Conservation (phyloP, 1,139 yeast species). For the Hyphopichia pseudoburtonii region DNA sequence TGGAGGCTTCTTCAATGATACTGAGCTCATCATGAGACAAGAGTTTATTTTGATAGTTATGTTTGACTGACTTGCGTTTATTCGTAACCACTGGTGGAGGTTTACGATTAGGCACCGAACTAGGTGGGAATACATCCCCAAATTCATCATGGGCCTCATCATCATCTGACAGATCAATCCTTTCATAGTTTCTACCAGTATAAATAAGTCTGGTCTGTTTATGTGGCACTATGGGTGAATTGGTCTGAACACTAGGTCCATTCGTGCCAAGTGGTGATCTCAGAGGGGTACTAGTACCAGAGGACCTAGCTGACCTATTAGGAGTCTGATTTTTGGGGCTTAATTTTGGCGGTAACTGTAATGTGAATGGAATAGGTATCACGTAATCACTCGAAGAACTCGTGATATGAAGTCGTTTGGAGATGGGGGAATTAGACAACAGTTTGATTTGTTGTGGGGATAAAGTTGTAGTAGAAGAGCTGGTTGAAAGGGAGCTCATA, state of each 20-base stretch:
- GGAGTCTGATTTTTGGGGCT: conserved; percentile 26
- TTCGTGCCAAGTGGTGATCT: not conserved
- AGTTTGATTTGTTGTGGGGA: conserved; percentile 28
- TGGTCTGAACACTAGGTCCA: too few species aligned
- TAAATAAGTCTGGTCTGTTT: conserved; percentile 30
- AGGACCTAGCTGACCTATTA: not conserved
- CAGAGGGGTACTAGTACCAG: not conserved
- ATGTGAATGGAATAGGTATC: conserved; percentile 47
- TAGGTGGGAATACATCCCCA: conserved; percentile 6
- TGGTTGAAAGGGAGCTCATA: conserved; percentile 16
- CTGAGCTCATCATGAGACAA: conserved; percentile 37
- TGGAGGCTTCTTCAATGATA: conserved; percentile 43
- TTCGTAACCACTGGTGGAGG: conserved; percentile 23
- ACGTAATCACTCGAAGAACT: conserved; percentile 26
- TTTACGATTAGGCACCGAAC: conserved; percentile 18
- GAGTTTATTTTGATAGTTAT: conserved; percentile 14
- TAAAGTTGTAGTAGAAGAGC: conserved; percentile 11
- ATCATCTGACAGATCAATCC: conserved; percentile 30
- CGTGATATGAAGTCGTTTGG: conserved; percentile 38
- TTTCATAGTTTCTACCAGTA: conserved; percentile 40
- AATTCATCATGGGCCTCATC: conserved; percentile 17
- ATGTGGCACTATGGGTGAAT: conserved; percentile 5
- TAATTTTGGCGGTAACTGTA: conserved; percentile 44
- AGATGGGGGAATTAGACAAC: conserved; percentile 37
- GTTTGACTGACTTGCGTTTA: conserved; percentile 20